Base-by-base conservation (phyloP, 1,284 basidiomycete genomes). In the Melampsora occidentalis region DNA sequence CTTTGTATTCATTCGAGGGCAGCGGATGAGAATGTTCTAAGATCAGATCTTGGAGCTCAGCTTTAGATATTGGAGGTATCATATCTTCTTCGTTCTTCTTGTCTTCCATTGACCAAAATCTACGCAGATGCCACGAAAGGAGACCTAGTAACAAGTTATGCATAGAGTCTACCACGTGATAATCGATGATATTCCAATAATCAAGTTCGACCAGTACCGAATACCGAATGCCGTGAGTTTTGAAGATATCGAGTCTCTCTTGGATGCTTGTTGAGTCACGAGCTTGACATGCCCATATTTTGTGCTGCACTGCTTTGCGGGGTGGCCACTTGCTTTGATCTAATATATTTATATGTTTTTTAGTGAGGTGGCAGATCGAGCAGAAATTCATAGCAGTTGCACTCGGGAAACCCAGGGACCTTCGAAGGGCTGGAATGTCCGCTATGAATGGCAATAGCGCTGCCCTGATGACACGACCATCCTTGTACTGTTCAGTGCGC, bases 291-390 rank as follows among this genome's bases (percentile, higher is more conserved):
- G 28, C 28, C 28, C 28, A 28, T 28, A 28, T 28, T 2, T 28
- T 28, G 28, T 28, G 28, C 28, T 28, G 28, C 2, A 2, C 28
- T 28, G 28, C 28, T 28, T 28, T 28, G 28, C 28, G 2, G 28
- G 28, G 28, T 28, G 28, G 28, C 28, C 28, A 28, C 28, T 28
- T 28, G 28, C 28, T 28, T 28, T 28, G 28, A 28, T 28, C 28
- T 28, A 28, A 28, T 28, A 28, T 28, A 28, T 28, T 28, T 28
- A 28, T 28, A 28, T 28, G 28, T 28, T 28, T 28, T 28, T 28
- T 28, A 28, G 77, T n/a, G 61, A 61, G 35, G 77, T 69, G 20
- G 77, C 67, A 14, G 78, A 61, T 25, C 2, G 14, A 12, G 66
- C 35, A 51, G 51, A 68, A 51, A 46, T 48, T 16, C 12, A 28